These are phyloP conservation scores for Pyricularia grisea DNA, from an alignment of 2,329 filamentous ascomycete species.

Conservation along the genomic window DNA sequence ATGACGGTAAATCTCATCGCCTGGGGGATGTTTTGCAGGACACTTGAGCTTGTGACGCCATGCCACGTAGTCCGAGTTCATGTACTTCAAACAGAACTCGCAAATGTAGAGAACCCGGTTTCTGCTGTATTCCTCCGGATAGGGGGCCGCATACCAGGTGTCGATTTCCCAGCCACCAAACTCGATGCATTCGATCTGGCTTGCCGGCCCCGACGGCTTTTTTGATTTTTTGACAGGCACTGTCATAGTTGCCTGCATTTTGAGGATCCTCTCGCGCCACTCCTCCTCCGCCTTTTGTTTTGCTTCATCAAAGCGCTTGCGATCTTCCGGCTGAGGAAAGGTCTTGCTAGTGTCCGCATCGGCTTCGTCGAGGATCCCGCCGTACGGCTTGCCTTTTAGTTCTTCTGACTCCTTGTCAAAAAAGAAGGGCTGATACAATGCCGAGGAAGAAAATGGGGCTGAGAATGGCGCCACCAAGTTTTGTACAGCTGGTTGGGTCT, in stretches of 20 bases:
- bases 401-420: constrained; percentile 86
- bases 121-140: constrained; percentile 95
- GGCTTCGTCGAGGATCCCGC: constrained; percentile 78
- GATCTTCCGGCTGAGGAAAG: constrained; percentile 69
- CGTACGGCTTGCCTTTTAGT: constrained; percentile 85
- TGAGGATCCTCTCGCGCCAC: constrained; percentile 61
- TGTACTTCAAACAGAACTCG: constrained; percentile 98
- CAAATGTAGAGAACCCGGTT: constrained; percentile 98
- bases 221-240: constrained; percentile 54
- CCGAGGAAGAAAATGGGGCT: constrained; percentile 46
- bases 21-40: constrained; percentile 89
- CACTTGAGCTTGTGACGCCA: constrained; percentile 98
- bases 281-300: constrained; percentile 87
- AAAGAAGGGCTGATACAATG: constrained; percentile 73
- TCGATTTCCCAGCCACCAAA: constrained; percentile 98
- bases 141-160: constrained; percentile 97
- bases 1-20: constrained; percentile 94
- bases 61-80: constrained; percentile 97
- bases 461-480: constrained; percentile 26
- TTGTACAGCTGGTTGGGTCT: not conserved
- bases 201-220: constrained; percentile 77
- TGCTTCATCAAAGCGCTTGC: constrained; percentile 80
- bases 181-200: constrained; percentile 97
- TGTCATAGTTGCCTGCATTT: constrained; percentile 54
- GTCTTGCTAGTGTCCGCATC: constrained; percentile 91